Conservation (phyloP, 139 green algal species). For the Chlorella vulgaris region DNA sequence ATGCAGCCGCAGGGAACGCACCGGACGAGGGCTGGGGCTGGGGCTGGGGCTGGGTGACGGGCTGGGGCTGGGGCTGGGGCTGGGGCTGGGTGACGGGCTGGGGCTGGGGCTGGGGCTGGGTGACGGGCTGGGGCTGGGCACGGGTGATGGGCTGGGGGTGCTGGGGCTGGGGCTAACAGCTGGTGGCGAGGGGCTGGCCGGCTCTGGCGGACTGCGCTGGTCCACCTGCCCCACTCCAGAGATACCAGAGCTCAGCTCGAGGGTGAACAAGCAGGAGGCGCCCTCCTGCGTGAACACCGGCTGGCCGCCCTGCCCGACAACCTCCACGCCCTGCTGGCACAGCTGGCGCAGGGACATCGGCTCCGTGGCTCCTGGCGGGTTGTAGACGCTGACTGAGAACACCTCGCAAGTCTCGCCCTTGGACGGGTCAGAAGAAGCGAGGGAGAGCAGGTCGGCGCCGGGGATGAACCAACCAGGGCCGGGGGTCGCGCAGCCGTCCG, state of each 20-base stretch:
- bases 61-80: no score
- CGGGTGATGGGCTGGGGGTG: not conserved
- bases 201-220: not conserved
- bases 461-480: conserved; percentile 19
- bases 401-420: conserved; percentile 11
- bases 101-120: no score
- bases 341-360: not conserved
- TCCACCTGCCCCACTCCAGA: conserved; percentile 9
- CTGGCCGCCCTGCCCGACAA: not conserved
- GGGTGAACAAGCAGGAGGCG: conserved; percentile 23
- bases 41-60: no score
- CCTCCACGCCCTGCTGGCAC: not conserved
- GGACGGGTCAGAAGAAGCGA: not conserved
- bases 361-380: not conserved
- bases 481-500: not conserved
- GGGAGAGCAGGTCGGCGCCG: not conserved
- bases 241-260: conserved; percentile 19
- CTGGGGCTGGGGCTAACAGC: not conserved
- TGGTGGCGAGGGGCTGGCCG: not conserved
- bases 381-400: not conserved
- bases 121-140: not conserved
- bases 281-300: conserved; percentile 9
- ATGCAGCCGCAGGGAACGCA: no score
- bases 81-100: no score
- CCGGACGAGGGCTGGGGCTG: no score